Base-by-base conservation (phyloP, 2,329 filamentous ascomycete species). In the Colletotrichum navitas region DNA sequence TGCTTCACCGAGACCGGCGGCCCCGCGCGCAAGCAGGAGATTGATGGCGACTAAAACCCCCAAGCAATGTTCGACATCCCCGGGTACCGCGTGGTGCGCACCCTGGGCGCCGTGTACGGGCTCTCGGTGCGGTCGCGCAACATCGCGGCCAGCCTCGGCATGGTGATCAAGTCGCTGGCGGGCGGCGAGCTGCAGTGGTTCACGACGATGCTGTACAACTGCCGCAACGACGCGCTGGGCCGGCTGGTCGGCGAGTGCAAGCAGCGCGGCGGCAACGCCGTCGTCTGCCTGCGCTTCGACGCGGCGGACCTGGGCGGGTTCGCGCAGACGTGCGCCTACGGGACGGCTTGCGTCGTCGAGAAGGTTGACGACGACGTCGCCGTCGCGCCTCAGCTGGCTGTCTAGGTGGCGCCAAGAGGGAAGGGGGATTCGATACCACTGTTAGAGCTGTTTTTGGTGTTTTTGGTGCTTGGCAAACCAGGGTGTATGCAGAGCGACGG, bases 1-100 rank as follows among this genome's bases (percentile, higher is more conserved):
- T 90, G 87, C 81, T 90, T 89, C 79, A 87, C 87, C 49, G 89
- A 91, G 76, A 91, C 89, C 10, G 84, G 87, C 59, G 89, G 89
- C n/a, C n/a, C n/a, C n/a, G n/a, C n/a, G n/a, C n/a, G n/a, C n/a
- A n/a, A n/a, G n/a, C n/a, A n/a, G n/a, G n/a, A n/a, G n/a, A n/a
- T n/a, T n/a, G n/a, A n/a, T n/a, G n/a, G n/a, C n/a, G n/a, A n/a
- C n/a, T n/a, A n/a, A n/a, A n/a, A n/a, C n/a, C n/a, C n/a, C n/a
- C n/a, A n/a, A n/a, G n/a, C n/a, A n/a, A n/a, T n/a, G n/a, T n/a
- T n/a, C n/a, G n/a, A n/a, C n/a, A n/a, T n/a, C n/a, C n/a, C n/a
- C n/a, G n/a, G n/a, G n/a, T n/a, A n/a, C n/a, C n/a, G n/a, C n/a
- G n/a, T n/a, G n/a, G n/a, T n/a, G n/a, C n/a, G n/a, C n/a, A n/a